Evolutionary conservation across 768 basidiomycete species (phyloP).

Genomic region (Mycena metata): DNA sequence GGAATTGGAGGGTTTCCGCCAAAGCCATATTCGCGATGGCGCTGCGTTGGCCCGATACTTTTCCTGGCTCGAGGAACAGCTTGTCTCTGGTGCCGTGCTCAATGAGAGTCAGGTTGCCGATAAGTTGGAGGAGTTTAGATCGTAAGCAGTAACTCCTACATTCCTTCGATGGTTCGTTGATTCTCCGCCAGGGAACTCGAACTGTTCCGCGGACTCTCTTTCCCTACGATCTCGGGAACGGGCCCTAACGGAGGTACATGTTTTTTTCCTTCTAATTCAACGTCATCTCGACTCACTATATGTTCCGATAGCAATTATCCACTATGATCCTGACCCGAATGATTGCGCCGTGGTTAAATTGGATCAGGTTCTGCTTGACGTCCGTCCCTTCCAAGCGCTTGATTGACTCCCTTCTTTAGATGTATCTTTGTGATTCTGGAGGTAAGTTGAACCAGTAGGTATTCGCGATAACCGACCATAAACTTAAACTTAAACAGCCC

Average conservation of each 20-base stretch:
- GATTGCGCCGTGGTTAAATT: slow-evolving; percentile 82
- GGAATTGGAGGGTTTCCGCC: slow-evolving; percentile 92
- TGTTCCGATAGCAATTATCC: slow-evolving; percentile 82
- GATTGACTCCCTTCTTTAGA: slow-evolving; percentile 43
- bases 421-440: slow-evolving; percentile 83
- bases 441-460: slow-evolving; percentile 54
- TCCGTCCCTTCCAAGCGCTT: background rate
- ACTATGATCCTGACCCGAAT: slow-evolving; percentile 85
- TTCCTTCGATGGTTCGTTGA: background rate
- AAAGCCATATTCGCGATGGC: slow-evolving; percentile 91
- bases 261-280: background rate
- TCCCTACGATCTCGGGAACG: slow-evolving; percentile 91
- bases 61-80: slow-evolving; percentile 92
- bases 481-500: slow-evolving; percentile 61
- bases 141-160: slow-evolving; percentile 55
- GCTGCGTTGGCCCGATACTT: slow-evolving; percentile 91
- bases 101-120: slow-evolving; percentile 87
- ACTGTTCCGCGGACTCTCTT: slow-evolving; percentile 89
- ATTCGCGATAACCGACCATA: slow-evolving; percentile 8
- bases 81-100: slow-evolving; percentile 70
- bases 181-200: slow-evolving; percentile 70
- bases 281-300: background rate
- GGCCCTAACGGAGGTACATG: slow-evolving; percentile 90
- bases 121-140: slow-evolving; percentile 83
- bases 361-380: slow-evolving; percentile 66